Percentiles rank a stretch among this genome's conserved stretches.
These are phyloP conservation scores for Venturia aucupariae DNA, from an alignment of 2,329 filamentous ascomycete species.

Conservation along the genomic window DNA sequence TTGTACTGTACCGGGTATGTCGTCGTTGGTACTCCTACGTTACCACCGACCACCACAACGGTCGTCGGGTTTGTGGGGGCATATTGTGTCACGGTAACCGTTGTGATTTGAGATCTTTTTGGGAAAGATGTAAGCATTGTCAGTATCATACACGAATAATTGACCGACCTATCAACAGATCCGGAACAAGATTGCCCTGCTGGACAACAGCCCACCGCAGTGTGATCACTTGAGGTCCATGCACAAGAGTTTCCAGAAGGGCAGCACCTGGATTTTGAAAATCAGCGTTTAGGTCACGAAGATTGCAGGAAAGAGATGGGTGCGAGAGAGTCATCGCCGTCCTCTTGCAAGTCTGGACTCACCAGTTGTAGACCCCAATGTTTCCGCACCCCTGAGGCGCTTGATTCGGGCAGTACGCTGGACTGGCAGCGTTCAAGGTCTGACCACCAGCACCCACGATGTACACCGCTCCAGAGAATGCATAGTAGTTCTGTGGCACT, in stretches of 20 bases:
- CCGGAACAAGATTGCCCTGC: slow-evolving; percentile 26
- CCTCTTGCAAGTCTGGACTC: slow-evolving; percentile 16
- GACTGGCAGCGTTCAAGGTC: slow-evolving; percentile 22
- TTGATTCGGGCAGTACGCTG: slow-evolving; percentile 26
- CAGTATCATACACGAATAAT: not conserved
- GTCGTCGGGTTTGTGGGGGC: not conserved
- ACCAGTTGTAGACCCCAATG: slow-evolving; percentile 36
- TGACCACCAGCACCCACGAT: slow-evolving; percentile 27
- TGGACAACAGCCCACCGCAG: slow-evolving; percentile 31
- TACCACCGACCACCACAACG: not conserved
- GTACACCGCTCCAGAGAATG: slow-evolving; percentile 32
- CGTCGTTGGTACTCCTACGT: not conserved
- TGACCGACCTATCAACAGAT: slow-evolving; percentile 18
- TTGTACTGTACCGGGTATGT: slow-evolving; percentile 16
- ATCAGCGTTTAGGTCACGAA: not conserved
- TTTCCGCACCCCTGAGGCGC: slow-evolving; percentile 31
- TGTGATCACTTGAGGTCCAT: slow-evolving; percentile 23
- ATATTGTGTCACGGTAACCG: not conserved
- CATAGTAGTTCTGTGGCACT: slow-evolving; percentile 22
- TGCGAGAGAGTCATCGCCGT: not conserved
- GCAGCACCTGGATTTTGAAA: not conserved
- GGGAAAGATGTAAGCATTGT: not conserved
- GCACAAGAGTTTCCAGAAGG: slow-evolving; percentile 23
- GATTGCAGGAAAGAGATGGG: too few species aligned
- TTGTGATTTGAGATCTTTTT: slow-evolving; percentile 4